Conservation (phyloP, 1,284 basidiomycete genomes). For the Cutaneotrichosporon sp. region DNA sequence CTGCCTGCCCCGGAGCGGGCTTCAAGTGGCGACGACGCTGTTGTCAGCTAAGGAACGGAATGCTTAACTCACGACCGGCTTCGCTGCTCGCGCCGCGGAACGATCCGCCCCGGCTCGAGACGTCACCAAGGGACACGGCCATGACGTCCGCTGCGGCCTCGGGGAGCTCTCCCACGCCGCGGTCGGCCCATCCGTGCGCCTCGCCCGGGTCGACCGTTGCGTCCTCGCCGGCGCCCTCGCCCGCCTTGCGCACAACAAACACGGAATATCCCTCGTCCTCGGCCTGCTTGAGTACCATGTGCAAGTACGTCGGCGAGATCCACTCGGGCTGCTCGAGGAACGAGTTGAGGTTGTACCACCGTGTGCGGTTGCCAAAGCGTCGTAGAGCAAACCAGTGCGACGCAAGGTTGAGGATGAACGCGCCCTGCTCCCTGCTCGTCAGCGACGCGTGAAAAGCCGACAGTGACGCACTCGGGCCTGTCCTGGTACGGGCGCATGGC, state of each 20-base stretch:
- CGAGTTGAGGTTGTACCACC: conserved; percentile 92
- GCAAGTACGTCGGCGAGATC: conserved; percentile 75
- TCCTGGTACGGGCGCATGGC: conserved; percentile 70
- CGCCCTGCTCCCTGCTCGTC: conserved; percentile 63
- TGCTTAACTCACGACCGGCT: conserved; percentile 16
- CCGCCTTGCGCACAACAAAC: conserved; percentile 60
- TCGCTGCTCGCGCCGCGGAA: neutral
- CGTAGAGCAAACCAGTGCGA: conserved; percentile 87
- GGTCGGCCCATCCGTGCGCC: conserved; percentile 40
- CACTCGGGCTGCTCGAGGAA: conserved; percentile 67
- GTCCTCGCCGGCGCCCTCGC: conserved; percentile 18
- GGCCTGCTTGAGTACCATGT: conserved; percentile 79
- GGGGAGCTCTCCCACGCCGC: conserved; percentile 38
- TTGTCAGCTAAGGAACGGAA: neutral
- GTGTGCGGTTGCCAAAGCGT: conserved; percentile 57
- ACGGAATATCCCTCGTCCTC: conserved; percentile 86
- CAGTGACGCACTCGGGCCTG: conserved; percentile 63
- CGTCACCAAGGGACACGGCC: conserved; percentile 40
- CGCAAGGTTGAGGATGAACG: conserved; percentile 79
- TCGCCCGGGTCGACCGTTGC: conserved; percentile 20
- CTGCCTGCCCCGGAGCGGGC: conserved; percentile 14
- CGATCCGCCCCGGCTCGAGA: conserved; percentile 21
- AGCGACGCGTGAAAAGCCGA: neutral
- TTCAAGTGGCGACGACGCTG: conserved; percentile 19
- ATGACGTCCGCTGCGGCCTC: conserved; percentile 41